Base-by-base conservation (phyloP, 148 eudicot genomes). In the Camellia japonica region DNA sequence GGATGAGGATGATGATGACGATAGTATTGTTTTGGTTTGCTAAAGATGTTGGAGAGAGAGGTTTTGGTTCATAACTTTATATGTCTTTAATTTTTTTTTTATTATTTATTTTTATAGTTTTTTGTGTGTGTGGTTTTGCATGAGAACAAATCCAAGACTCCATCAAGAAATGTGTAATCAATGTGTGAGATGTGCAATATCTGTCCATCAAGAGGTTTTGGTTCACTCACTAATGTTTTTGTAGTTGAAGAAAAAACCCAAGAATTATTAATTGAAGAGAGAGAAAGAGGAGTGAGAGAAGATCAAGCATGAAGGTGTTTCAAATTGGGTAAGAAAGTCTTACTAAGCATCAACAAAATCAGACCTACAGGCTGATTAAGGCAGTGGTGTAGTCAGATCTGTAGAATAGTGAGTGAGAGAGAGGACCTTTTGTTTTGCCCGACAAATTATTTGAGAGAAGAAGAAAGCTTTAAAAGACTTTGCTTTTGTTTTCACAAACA, bases 401-500 rank as follows among this genome's bases (percentile, higher is more conserved):
- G 81, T 11, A 10, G 30, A 63, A 47, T 6, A 19, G 14, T 2
- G 47, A 74, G 7, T 14, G 14, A 76, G 43, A 2, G 63, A 56
- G 67, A 46, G 19, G 14, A 1, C 23, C 20, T 47, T 71, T 47
- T 23, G 47, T 51, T n/a, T 79, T 79, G 38, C 46, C 44, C 54
- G 41, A 47, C 44, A 51, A 77, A 77, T 82, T 46, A 77, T 77
- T 77, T 82, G 71, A 82, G 66, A 42, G 68, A n/a, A 42, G 55
- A 12, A 15, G 1, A 0, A n/a, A 16, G 55, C 52, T 61, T 61
- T 80, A 78, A 9, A 62, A 9, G 73, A 74, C 58, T 74, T 74
- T 74, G 73, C 74, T 82, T 79, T 82, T 71, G 78, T 82, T 78
- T 66, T 78, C 62, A 73, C 78, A 56, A 49, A 78, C 81, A 78